Base-by-base conservation (phyloP, 305 asterid species). In the Plantago coronopus region DNA sequence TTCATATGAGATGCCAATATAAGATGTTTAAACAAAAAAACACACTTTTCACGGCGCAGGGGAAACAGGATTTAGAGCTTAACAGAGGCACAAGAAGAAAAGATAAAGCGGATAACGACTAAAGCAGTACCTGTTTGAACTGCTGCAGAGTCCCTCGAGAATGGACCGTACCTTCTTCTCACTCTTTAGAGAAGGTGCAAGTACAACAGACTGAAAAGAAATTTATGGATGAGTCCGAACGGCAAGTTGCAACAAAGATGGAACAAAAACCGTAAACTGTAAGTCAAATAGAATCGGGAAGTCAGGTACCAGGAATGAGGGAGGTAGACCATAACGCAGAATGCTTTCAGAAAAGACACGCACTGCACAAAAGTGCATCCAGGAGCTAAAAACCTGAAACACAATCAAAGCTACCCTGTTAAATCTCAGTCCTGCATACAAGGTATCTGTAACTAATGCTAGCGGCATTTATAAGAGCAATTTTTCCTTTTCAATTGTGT, bases 321-420 rank as follows among this genome's bases (percentile, higher is more conserved):
- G 98, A 34, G 98, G 98, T 70, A 91, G 83, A 48, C 98, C 97
- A 42, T 88, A 89, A 69, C 98, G 88, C 73, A 91, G 74, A 77
- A 91, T 91, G 86, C 96, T 91, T 76, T 91, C 98, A 58, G 86
- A 79, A 75, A 86, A 91, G 69, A 91, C 75, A 64, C 98, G 98
- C 31, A 84, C 94, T 59, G 98, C 96, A 72, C 98, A 88, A 71
- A 91, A 91, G 73, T 91, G 98, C 98, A 91, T 91, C 98, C 97
- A 91, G 61, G 98, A 91, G 87, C 87, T 83, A 66, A 91, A 91
- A 62, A 91, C 98, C 98, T 91, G 86, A 59, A 56, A 58, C 22
- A 66, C 14, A 67, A 64, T 54, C 23, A 62, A 56, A 37, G 59
- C 50, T 54, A 47, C 20, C 18, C 42, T 40, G 54, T 25, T 67